These are phyloP conservation scores for Taphrina sp. DNA, from an alignment of 1,139 yeast genomes.

Conservation along the genomic window DNA sequence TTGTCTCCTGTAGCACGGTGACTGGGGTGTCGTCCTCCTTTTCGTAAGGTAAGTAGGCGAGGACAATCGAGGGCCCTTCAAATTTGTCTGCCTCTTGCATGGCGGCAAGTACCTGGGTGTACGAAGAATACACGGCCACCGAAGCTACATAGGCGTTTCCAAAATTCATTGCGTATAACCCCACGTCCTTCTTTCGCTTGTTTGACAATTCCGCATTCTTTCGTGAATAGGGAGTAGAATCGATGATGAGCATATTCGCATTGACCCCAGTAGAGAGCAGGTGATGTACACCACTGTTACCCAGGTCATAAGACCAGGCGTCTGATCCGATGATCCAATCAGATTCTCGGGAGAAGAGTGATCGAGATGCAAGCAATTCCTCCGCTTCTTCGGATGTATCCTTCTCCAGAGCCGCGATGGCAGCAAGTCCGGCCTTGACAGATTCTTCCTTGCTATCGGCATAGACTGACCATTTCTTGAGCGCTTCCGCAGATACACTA, in stretches of 20 bases:
- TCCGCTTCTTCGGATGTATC: slow-evolving; percentile 50
- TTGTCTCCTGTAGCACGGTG: slow-evolving; percentile 78
- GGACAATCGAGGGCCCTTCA: slow-evolving; percentile 84
- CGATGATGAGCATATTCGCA: slow-evolving; percentile 80
- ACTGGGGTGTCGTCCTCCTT: slow-evolving; percentile 68
- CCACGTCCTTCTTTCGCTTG: slow-evolving; percentile 82
- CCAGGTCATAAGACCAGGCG: slow-evolving; percentile 92
- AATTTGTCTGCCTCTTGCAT: slow-evolving; percentile 82
- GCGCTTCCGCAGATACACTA: slow-evolving; percentile 54
- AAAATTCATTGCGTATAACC: slow-evolving; percentile 91
- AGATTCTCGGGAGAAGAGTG: slow-evolving; percentile 52
- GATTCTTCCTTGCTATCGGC: slow-evolving; percentile 37
- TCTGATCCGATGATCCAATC: slow-evolving; percentile 93
- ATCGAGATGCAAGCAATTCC: slow-evolving; percentile 51
- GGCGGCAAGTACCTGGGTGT: slow-evolving; percentile 88
- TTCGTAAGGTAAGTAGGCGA: slow-evolving; percentile 82
- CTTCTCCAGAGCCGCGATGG: slow-evolving; percentile 51
- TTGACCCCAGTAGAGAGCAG: slow-evolving; percentile 73
- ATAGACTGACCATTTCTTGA: slow-evolving; percentile 65
- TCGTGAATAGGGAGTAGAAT: slow-evolving; percentile 76
- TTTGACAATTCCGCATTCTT: slow-evolving; percentile 40
- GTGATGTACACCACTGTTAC: slow-evolving; percentile 87
- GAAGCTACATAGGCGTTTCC: slow-evolving; percentile 91
- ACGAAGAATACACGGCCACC: slow-evolving; percentile 88
- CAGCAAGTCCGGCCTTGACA: slow-evolving; percentile 34